Evolutionary conservation across 495 filamentous ascomycete genomes (phyloP).

Genomic region (Aspergillus wentii): DNA sequence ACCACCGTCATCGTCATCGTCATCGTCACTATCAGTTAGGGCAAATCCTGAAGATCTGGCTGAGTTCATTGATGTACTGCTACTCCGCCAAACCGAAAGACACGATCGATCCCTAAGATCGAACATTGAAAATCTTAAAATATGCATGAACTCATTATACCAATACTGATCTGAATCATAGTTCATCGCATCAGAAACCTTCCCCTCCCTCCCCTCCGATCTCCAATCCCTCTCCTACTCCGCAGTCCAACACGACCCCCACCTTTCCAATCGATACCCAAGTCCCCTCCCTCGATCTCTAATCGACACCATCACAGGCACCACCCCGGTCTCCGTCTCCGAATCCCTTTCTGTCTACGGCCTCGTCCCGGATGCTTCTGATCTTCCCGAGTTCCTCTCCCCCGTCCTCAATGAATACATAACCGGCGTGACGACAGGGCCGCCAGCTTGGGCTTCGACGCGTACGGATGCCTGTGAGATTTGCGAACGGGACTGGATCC

Average conservation of each 20-base stretch:
- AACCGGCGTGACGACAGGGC: slow-evolving; percentile 45
- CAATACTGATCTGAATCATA: slow-evolving; percentile 23
- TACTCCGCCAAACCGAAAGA: slow-evolving; percentile 1
- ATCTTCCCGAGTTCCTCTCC: slow-evolving; percentile 52
- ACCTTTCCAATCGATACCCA: slow-evolving; percentile 42
- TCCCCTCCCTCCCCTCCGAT: slow-evolving; percentile 52
- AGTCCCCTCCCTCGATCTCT: slow-evolving; percentile 42
- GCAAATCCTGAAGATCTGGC: slow-evolving; percentile 61
- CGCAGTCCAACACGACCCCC: slow-evolving; percentile 39
- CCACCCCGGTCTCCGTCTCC: slow-evolving; percentile 43
- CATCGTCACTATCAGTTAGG: slow-evolving; percentile 1
- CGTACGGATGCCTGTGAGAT: slow-evolving; percentile 67
- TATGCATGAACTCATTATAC: background rate
- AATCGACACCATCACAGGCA: slow-evolving; percentile 32
- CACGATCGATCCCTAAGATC: slow-evolving; percentile 1
- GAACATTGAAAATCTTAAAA: too few relatives aligned
- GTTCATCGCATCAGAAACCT: slow-evolving; percentile 69
- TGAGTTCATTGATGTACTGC: slow-evolving; percentile 67
- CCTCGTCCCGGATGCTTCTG: slow-evolving; percentile 42
- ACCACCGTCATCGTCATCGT: too few relatives aligned
- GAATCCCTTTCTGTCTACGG: slow-evolving; percentile 63
- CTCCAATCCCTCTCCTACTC: slow-evolving; percentile 61
- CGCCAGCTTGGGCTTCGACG: slow-evolving; percentile 55
- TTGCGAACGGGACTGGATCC: slow-evolving; percentile 73
- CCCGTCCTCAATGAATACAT: slow-evolving; percentile 60